Conservation (phyloP, 768 basidiomycete species). For the Termitomyces sp. region DNA sequence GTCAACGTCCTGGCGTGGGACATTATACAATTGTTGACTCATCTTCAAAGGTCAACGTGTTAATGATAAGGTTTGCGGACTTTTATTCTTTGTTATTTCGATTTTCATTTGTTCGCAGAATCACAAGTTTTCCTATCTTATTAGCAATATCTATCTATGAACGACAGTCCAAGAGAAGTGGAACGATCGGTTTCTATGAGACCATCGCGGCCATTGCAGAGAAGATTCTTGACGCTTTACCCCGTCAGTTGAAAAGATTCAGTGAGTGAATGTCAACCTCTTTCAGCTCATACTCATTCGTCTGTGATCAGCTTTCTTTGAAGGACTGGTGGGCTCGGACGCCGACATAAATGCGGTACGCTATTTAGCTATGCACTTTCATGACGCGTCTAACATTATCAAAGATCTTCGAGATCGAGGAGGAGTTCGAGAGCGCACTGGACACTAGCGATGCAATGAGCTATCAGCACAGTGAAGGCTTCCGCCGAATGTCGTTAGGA, state of each 20-base stretch:
- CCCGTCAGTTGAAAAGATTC: conserved; percentile 69
- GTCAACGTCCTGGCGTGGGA: background rate
- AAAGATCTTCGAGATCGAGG: conserved; percentile 79
- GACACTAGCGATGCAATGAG: conserved; percentile 40
- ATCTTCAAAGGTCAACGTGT: conserved; percentile 68
- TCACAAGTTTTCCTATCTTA: conserved; percentile 84
- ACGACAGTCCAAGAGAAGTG: conserved; percentile 70
- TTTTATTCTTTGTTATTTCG: background rate
- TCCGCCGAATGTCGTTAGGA: conserved; percentile 11
- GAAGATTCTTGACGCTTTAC: conserved; percentile 68
- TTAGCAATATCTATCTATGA: conserved; percentile 82
- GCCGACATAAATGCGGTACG: conserved; percentile 74
- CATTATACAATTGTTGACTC: conserved; percentile 10
- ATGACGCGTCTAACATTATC: background rate
- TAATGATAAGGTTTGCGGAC: conserved; percentile 66
- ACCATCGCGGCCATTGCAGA: conserved; percentile 68
- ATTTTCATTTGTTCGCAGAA: conserved; percentile 31
- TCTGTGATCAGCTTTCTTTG: conserved; percentile 60
- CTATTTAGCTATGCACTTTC: background rate
- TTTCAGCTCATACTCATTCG: background rate
- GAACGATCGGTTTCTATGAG: conserved; percentile 67
- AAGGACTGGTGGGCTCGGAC: conserved; percentile 70
- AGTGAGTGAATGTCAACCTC: conserved; percentile 43
- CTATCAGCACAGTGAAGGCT: conserved; percentile 18
- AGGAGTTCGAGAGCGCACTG: conserved; percentile 59